Conservation (phyloP, 768 basidiomycete genomes). For the Termitomyces sp. region DNA sequence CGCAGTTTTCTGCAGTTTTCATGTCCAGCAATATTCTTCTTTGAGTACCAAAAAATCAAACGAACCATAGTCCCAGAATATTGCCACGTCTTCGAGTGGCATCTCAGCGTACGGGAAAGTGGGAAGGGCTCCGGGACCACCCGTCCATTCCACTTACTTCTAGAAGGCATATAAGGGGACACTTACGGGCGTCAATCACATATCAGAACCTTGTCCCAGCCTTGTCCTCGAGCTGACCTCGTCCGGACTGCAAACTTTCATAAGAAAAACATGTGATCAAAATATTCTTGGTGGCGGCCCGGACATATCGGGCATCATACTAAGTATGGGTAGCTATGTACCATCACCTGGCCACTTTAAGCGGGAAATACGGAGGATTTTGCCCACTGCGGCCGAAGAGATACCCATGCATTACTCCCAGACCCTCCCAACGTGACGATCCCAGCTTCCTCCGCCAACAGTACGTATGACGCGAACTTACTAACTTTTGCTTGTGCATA, state of each 20-base stretch:
- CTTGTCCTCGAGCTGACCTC: too few species aligned
- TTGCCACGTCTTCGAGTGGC: slow-evolving; percentile 28
- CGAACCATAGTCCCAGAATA: slow-evolving; percentile 40
- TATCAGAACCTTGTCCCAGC: not conserved
- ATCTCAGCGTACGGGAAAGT: not conserved
- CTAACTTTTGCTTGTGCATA: slow-evolving; percentile 18
- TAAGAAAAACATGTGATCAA: not conserved
- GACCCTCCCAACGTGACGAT: slow-evolving; percentile 18
- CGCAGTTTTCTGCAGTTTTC: slow-evolving; percentile 34
- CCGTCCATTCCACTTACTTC: not conserved
- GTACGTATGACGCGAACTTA: slow-evolving; percentile 18
- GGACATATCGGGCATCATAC: too few species aligned
- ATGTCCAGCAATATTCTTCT: not conserved
- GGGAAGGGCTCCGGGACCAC: not conserved
- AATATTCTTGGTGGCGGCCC: not conserved
- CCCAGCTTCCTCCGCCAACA: slow-evolving; percentile 18
- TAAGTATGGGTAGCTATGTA: not conserved
- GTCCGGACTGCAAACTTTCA: too few species aligned
- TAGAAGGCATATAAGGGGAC: not conserved
- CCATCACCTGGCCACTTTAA: not conserved
- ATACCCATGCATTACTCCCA: slow-evolving; percentile 18
- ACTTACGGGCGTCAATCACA: not conserved
- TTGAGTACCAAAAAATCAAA: not conserved
- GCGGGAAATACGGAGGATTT: not conserved
- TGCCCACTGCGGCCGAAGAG: slow-evolving; percentile 15